These are phyloP conservation scores for Tylopilus plumbeoviolaceoides DNA, from an alignment of 768 basidiomycete species.

Conservation along the genomic window DNA sequence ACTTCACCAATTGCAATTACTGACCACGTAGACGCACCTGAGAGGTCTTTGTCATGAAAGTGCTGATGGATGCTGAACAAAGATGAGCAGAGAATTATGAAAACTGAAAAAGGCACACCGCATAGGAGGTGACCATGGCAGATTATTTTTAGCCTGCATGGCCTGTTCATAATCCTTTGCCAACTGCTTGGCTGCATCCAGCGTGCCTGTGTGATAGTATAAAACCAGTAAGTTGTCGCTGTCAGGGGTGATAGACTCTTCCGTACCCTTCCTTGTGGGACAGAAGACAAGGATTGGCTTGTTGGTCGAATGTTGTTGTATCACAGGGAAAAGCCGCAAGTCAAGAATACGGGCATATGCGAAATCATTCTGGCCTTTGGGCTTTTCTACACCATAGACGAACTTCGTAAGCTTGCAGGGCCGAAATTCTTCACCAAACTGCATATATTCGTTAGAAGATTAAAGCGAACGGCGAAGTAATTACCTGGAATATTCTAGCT, in stretches of 20 bases:
- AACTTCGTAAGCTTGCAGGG: slow-evolving; percentile 75
- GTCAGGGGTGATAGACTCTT: background rate
- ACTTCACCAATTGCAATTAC: background rate
- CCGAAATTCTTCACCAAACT: slow-evolving; percentile 93
- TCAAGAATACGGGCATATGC: slow-evolving; percentile 69
- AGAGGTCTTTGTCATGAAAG: slow-evolving; percentile 67
- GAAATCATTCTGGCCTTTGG: slow-evolving; percentile 72
- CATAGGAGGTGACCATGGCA: slow-evolving; percentile 69
- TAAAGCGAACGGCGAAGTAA: background rate
- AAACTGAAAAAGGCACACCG: slow-evolving; percentile 35
- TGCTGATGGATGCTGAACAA: slow-evolving; percentile 44
- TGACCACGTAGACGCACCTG: slow-evolving; percentile 27
- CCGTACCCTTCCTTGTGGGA: slow-evolving; percentile 76
- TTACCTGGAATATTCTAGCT: slow-evolving; percentile 69
- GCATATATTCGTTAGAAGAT: background rate
- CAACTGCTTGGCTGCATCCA: slow-evolving; percentile 73
- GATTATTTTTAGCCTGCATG: slow-evolving; percentile 38
- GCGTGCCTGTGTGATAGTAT: slow-evolving; percentile 41
- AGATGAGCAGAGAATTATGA: background rate
- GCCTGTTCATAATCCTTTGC: slow-evolving; percentile 64
- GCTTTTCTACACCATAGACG: slow-evolving; percentile 67
- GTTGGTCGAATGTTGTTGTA: slow-evolving; percentile 67
- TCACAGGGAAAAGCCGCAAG: slow-evolving; percentile 62
- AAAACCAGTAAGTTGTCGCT: background rate
- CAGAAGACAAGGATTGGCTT: slow-evolving; percentile 90